These are phyloP conservation scores for Hanseniaspora sp. DNA, from an alignment of 1,139 yeast species.

Conservation along the genomic window DNA sequence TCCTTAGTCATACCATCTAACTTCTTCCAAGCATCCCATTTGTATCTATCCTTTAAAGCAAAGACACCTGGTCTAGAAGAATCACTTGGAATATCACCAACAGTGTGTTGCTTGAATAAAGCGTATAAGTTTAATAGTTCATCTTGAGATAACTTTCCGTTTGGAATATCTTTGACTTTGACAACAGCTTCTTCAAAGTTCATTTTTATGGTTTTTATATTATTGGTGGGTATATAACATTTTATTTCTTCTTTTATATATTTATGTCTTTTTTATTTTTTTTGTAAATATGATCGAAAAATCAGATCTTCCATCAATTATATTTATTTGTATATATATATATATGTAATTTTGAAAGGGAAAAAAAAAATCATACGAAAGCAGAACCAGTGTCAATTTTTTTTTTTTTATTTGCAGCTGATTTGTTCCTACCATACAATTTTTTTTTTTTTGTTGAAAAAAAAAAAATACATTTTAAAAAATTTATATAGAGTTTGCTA, in stretches of 20 bases:
- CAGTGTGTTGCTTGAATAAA: slow-evolving; percentile 90
- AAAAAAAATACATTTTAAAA: too few species aligned
- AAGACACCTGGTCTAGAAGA: slow-evolving; percentile 76
- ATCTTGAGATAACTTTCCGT: slow-evolving; percentile 63
- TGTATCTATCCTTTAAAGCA: slow-evolving; percentile 89
- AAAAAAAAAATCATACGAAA: too few species aligned
- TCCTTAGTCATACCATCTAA: slow-evolving; percentile 75
- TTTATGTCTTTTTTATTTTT: not conserved
- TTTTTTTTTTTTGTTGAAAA: not conserved
- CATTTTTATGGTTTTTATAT: slow-evolving; percentile 20
- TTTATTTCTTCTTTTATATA: not conserved
- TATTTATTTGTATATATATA: not conserved
- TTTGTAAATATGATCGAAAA: not conserved
- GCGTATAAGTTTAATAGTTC: slow-evolving; percentile 79
- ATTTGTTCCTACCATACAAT: too few species aligned
- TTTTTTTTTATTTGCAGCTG: not conserved
- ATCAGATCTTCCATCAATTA: not conserved
- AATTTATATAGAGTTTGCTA: too few species aligned
- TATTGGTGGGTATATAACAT: not conserved
- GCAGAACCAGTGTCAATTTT: too few species aligned
- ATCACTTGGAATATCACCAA: slow-evolving; percentile 65
- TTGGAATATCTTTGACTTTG: slow-evolving; percentile 70
- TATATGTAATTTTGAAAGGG: not conserved
- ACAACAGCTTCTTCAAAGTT: slow-evolving; percentile 29
- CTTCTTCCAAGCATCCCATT: slow-evolving; percentile 95